These are phyloP conservation scores for Mortierella sp. DNA, from an alignment of 371 early-diverging fungal genomes.

Conservation along the genomic window DNA sequence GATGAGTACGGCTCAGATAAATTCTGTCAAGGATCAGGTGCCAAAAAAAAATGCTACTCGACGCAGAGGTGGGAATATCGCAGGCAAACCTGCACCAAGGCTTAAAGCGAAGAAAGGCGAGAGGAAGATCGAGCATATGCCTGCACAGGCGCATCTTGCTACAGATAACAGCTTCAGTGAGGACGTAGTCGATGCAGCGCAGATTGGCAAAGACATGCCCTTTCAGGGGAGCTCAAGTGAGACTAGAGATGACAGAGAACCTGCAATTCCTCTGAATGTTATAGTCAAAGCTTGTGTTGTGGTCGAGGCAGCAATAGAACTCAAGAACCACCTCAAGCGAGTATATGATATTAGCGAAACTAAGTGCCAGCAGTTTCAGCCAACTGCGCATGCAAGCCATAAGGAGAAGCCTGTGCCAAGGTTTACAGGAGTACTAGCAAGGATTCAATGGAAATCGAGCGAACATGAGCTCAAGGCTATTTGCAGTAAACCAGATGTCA, in stretches of 20 bases:
- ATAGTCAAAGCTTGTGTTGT: constrained; percentile 34
- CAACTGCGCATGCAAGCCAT: constrained; percentile 27
- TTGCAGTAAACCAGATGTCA: constrained; percentile 1
- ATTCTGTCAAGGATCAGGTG: background rate
- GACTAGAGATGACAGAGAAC: constrained; percentile 2
- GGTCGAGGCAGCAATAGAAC: constrained; percentile 26
- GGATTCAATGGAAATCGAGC: constrained; percentile 33
- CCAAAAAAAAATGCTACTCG: constrained; percentile 23
- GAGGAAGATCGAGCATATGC: background rate
- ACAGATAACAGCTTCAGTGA: constrained; percentile 4
- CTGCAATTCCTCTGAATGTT: background rate
- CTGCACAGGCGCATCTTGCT: background rate
- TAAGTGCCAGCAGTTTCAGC: constrained; percentile 51
- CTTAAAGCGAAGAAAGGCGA: constrained; percentile 10
- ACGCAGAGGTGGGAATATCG: background rate
- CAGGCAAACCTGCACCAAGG: background rate
- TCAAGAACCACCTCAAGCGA: constrained; percentile 47
- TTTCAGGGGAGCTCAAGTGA: background rate
- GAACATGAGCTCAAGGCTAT: constrained; percentile 9
- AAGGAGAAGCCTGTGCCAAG: constrained; percentile 39
- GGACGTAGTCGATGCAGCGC: background rate
- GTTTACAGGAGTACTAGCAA: constrained; percentile 17
- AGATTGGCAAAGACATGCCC: constrained; percentile 3
- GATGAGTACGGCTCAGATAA: background rate
- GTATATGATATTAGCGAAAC: constrained; percentile 45